Evolutionary conservation across 1,284 basidiomycete genomes (phyloP), one percentile per base, ranked within the genome.

Genomic region (Puccinia triticina): DNA sequence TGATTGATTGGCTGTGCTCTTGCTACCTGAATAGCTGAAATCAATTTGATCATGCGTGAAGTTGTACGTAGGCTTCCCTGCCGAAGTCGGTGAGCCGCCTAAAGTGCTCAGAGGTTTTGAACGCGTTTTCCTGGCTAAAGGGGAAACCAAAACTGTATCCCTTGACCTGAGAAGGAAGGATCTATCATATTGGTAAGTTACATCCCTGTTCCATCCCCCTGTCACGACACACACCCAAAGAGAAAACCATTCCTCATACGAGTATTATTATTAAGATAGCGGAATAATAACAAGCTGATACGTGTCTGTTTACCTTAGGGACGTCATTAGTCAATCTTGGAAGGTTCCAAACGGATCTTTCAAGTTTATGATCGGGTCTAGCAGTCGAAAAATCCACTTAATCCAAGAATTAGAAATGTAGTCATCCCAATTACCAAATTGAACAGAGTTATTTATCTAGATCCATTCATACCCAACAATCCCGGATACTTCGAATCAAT

Each of bases 21-120:
- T 55, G 10, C 53, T 21, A 55, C 18, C 53, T 4, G 11, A 21
- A 55, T 12, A n/a, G 12, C 55, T 57, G 55, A 57, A 26, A n/a
- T 1, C 5, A 8, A 21, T 21, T 21, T 55, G 53, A 5, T n/a
- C n/a, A n/a, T n/a, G n/a, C n/a, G n/a, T n/a, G n/a, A n/a, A 79
- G 50, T 40, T 82, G 2, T 82, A 82, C 43, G 26, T 82, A 11
- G 40, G 61, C 10, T 82, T 82, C 50, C 81, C 81, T 23, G 5
- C 12, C 8, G 26, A 55, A 18, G 46, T 69, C 43, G 72, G 82
- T 10, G 82, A 83, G 57, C 84, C 84, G 18, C 46, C 84, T 55
- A 84, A 83, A 82, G 82, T 83, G 2, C 83, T 86, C 3, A 72
- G 85, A 48, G 85, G 85, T 26, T 86, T 86, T 67, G 84, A 85